Percentiles rank a stretch among this genome's conserved stretches.
phyloP scores from a whole-genome alignment of 441 rosid genomes.

The Sinapis alba region DNA sequence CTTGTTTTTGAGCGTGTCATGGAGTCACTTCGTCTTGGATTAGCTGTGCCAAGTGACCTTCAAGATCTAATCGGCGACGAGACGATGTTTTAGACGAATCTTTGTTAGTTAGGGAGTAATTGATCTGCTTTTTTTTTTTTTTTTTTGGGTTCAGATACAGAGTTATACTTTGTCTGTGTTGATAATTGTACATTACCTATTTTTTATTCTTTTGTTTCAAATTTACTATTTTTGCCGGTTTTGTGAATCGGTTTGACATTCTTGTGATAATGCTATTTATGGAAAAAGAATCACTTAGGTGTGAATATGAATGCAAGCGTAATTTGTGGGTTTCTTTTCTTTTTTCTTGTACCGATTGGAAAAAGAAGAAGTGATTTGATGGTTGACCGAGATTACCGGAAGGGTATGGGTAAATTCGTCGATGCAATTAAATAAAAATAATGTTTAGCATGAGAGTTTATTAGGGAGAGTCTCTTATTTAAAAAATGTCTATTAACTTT shows the following conservation, averaged over 20 bases:
- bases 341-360: neutral
- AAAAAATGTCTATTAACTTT: too few species aligned
- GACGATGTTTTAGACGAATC: constrained; percentile 13
- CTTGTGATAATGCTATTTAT: constrained; percentile 13
- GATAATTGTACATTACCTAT: constrained; percentile 29
- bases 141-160: constrained; percentile 28
- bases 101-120: constrained; percentile 27
- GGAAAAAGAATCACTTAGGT: neutral
- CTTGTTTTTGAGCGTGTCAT: constrained; percentile 37
- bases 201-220: too few species aligned
- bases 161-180: constrained; percentile 4
- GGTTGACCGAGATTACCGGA: constrained; percentile 24
- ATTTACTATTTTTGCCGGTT: constrained; percentile 33
- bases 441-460: too few species aligned
- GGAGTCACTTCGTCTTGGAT: constrained; percentile 43
- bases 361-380: too few species aligned
- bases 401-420: constrained; percentile 5
- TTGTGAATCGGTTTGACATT: constrained; percentile 23
- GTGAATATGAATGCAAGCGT: neutral
- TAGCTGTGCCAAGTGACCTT: constrained; percentile 24
- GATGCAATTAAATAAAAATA: neutral
- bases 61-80: constrained; percentile 32
- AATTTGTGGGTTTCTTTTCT: too few species aligned
- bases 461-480: too few species aligned
- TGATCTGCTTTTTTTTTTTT: constrained; percentile 24